Evolutionary conservation across 176 grass and related monocot genomes (phyloP), one percentile per base, ranked within the genome.

Genomic region (Musa acuminata): DNA sequence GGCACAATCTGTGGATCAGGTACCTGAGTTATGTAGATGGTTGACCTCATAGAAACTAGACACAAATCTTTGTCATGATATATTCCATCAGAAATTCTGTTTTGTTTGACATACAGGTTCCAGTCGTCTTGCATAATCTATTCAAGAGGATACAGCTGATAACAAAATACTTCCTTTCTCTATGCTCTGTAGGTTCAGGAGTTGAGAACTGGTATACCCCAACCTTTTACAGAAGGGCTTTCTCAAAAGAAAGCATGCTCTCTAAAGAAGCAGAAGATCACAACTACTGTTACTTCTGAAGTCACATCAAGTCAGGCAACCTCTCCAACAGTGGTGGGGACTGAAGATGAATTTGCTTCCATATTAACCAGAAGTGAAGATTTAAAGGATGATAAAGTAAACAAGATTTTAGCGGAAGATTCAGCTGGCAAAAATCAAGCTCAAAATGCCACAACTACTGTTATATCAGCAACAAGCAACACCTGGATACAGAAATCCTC

Each of bases 401-500:
- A 75, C 11, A 71, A 78, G 1, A 21, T 64, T 69, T 48, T 22
- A 67, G 27, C 69, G 14, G 69, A 80, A 78, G 75, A 29, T 80
- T 67, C 23, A 14, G 60, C 83, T 71, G 22, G 57, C 12, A 83
- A 87, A 83, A 89, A 17, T 24, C 85, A 53, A 80, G 76, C 21
- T 70, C 69, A 71, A 77, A 67, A 60, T 57, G 74, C 43, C 57
- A 11, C 19, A 49, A 13, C 8, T 78, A 24, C 69, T 66, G 49
- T 25, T 80, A 72, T 75, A 80, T 77, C 85, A 71, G 76, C 77
- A 79, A 90, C 77, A 55, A 76, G 76, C 1, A 78, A 72, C 0
- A 62, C 77, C 12, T 99, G 95, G 95, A 87, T 84, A 80, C 95
- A 99, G 78, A 99, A 99, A 80, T 93, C 86, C 59, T 77, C 95